Evolutionary conservation across 306 rosid genomes (phyloP).

Genomic region (Datisca glomerata): DNA sequence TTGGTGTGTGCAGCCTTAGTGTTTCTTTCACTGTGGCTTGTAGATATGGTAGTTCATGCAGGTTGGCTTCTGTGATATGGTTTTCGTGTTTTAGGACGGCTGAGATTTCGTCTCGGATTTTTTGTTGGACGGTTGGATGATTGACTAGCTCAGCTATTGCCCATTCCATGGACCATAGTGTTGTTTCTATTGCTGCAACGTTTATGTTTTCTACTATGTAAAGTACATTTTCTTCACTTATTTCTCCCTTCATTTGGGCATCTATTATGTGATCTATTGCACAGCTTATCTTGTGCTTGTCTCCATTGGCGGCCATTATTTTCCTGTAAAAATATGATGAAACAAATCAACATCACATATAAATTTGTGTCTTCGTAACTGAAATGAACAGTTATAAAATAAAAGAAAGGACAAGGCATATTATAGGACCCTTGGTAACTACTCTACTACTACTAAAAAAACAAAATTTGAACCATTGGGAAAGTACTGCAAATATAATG

Average conservation of each 20-base stretch:
- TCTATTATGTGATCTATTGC: conserved; percentile 85
- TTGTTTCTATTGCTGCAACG: conserved; percentile 75
- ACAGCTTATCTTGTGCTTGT: conserved; percentile 50
- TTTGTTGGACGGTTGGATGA: conserved; percentile 44
- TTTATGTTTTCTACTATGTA: conserved; percentile 82
- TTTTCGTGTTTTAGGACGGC: conserved; percentile 37
- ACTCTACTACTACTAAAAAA: no score
- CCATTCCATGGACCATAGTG: conserved; percentile 92
- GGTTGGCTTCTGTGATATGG: conserved; percentile 52
- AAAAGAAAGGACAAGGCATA: no score
- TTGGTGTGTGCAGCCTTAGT: conserved; percentile 59
- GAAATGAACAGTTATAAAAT: background rate
- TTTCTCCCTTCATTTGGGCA: conserved; percentile 68
- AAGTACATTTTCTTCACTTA: conserved; percentile 58
- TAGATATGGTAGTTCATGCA: conserved; percentile 42
- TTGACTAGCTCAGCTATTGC: conserved; percentile 79
- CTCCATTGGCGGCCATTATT: conserved; percentile 57
- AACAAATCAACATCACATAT: no score
- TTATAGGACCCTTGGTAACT: no score
- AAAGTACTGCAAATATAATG: no score
- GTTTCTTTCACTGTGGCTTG: conserved; percentile 77
- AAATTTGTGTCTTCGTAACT: background rate
- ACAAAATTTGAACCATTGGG: no score
- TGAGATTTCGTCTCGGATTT: conserved; percentile 57
- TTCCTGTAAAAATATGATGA: conserved; percentile 25